Base-by-base conservation (phyloP, 2,329 filamentous ascomycete genomes). In the Ceratocystis alfenasii region DNA sequence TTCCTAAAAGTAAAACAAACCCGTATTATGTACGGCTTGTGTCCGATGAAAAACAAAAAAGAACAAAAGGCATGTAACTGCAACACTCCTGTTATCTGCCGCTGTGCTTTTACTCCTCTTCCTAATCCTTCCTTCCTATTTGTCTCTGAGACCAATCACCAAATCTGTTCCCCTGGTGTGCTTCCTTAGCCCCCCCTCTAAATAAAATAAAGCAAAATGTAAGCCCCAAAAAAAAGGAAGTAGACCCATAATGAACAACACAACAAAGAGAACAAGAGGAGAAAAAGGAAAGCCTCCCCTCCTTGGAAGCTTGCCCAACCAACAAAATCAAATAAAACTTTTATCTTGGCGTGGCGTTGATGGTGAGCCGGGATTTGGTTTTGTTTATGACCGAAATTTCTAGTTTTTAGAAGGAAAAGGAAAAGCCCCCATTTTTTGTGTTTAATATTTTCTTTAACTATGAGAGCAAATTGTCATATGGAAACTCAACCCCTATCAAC, bases 281-380 rank as follows among this genome's bases (percentile, higher is more conserved):
- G 8, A n/a, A 28, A 15, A 53, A 50, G 1, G 10, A 3, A 50
- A 50, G 22, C n/a, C 5, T 20, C n/a, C 28, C 45, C 46, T n/a
- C 46, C 46, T 22, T 17, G 17, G 20, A 2, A 50, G 17, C 17
- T 6, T 55, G 50, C 53, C 53, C 53, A 57, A 57, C 53, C 25
- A 59, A 59, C 12, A 30, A 22, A 33, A 30, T 59, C 53, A 59
- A 59, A 59, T 59, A 25, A 59, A 20, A 36, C 12, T 59, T 59
- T 59, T 22, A 7, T 59, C 53, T 59, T 59, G 53, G 53, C 53
- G 8, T 17, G 25, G 53, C 25, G 25, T 57, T 15, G 53, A 17
- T 30, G 28, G 15, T 15, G 15, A 59, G 10, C 53, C 6, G 15
- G 53, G 25, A 33, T 57, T 33, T 57, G 5, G 3, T 33, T 30